phyloP scores from a whole-genome alignment of 208 protist species.

The Leptomonas seymouri region DNA sequence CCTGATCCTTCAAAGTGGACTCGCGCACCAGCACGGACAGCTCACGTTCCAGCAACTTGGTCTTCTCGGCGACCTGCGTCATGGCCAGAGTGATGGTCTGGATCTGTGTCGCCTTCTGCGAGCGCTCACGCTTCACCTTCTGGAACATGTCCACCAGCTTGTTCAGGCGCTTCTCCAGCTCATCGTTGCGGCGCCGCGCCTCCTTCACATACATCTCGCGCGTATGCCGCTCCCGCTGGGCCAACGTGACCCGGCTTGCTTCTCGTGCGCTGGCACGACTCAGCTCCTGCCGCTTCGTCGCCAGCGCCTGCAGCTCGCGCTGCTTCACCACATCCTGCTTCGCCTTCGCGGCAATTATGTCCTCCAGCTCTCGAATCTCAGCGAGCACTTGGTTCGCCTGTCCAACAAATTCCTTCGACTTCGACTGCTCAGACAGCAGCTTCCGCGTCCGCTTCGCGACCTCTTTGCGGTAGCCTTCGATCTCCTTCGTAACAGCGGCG shows the following conservation, averaged over 20 bases:
- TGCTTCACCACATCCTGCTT: conserved; percentile 79
- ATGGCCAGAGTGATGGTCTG: conserved; percentile 92
- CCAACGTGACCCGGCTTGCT: conserved; percentile 66
- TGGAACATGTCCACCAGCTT: conserved; percentile 87
- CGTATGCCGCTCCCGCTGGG: conserved; percentile 90
- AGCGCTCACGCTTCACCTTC: conserved; percentile 92
- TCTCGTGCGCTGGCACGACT: conserved; percentile 89
- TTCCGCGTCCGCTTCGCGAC: conserved; percentile 81
- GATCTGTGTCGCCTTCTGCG: conserved; percentile 94
- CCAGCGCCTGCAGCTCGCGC: conserved; percentile 72
- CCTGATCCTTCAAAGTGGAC: conserved; percentile 87
- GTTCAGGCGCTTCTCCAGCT: conserved; percentile 77
- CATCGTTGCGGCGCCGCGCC: conserved; percentile 57
- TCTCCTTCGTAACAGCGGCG: conserved; percentile 51
- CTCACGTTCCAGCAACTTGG: conserved; percentile 96
- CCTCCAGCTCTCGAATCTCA: conserved; percentile 78
- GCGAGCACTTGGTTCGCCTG: conserved; percentile 51
- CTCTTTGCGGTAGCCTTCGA: conserved; percentile 62
- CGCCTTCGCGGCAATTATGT: conserved; percentile 56
- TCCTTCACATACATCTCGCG: conserved; percentile 68
- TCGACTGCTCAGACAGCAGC: conserved; percentile 87
- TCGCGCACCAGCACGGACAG: conserved; percentile 90
- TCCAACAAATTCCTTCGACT: conserved; percentile 74
- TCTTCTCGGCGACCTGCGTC: conserved; percentile 96
- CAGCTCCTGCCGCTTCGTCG: conserved; percentile 76